Evolutionary conservation across 2,329 filamentous ascomycete genomes (phyloP).

Genomic region (Phyllosticta paracitricarpa): DNA sequence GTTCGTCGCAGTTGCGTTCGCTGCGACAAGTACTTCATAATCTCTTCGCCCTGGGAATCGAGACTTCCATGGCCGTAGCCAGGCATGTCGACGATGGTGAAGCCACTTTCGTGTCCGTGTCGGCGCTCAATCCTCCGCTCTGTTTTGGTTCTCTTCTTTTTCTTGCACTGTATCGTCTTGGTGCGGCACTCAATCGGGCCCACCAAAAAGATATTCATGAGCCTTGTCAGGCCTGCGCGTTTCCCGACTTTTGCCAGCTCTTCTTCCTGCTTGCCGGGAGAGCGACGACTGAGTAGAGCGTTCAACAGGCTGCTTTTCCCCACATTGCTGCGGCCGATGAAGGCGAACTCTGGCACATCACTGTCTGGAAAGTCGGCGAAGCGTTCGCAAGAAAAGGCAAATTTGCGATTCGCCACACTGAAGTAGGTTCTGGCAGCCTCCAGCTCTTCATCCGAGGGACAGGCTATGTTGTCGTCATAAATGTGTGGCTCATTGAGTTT

Average conservation of each 20-base stretch:
- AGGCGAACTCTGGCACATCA: slow-evolving; percentile 50
- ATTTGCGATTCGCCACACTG: slow-evolving; percentile 34
- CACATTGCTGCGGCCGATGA: slow-evolving; percentile 61
- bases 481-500: slow-evolving; percentile 4
- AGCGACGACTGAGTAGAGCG: slow-evolving; percentile 38
- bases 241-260: background rate
- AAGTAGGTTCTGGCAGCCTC: slow-evolving; percentile 36
- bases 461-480: slow-evolving; percentile 1
- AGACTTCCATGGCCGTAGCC: slow-evolving; percentile 57
- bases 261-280: slow-evolving; percentile 40
- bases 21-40: slow-evolving; percentile 55
- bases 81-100: slow-evolving; percentile 57
- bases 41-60: slow-evolving; percentile 54
- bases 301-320: slow-evolving; percentile 61
- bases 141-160: slow-evolving; percentile 1
- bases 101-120: slow-evolving; percentile 34
- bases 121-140: slow-evolving; percentile 23
- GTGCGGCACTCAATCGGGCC: slow-evolving; percentile 8
- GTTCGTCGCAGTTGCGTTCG: slow-evolving; percentile 53
- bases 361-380: slow-evolving; percentile 51
- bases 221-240: slow-evolving; percentile 44
- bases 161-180: background rate
- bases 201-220: slow-evolving; percentile 58
- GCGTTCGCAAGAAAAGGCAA: slow-evolving; percentile 49
- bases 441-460: slow-evolving; percentile 28